Base-by-base conservation (phyloP, 768 basidiomycete genomes). In the Lanmaoa pseudosensibilis region DNA sequence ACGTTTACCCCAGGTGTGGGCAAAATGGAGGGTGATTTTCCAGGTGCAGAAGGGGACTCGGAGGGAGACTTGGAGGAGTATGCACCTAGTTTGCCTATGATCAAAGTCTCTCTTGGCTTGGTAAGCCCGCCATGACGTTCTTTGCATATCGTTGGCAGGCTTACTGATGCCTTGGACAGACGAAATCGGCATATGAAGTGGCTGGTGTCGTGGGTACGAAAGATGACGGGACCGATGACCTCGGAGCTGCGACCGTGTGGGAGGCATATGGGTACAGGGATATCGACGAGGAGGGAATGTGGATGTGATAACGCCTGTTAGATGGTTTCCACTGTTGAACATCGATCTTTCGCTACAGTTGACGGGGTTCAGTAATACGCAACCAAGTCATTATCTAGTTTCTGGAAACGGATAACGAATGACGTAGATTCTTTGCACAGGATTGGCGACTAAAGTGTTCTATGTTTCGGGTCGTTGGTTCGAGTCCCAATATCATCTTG, bases 21-120 rank as follows among this genome's bases (percentile, higher is more conserved):
- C 18, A 2, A 27, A 16, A n/a, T 16, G 11, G 23, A 19, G 13
- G 32, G 7, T 33, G 38, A 13, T 7, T 27, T 23, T 11, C 23
- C n/a, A 34, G n/a, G 21, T 37, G 38, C 34, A 5, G 12, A 47
- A 25, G 32, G 23, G 10, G 49, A 37, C 25, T 33, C 10, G 50
- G 45, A 34, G 16, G 39, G 45, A 12, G 23, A 43, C 15, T 67
- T 85, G 23, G 79, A 79, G 48, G 65, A 63, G 11, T 85, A 85
- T 56, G 65, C 49, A 0, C 81, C 84, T 1, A 72, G 75, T 7
- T 60, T 69, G 12, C 81, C 83, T 0, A 82, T 75, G 18, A 86
- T 87, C 73, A 86, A 86, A 64, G 76, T 87, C 2, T 81, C 85
- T 0, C 76, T 87, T 23, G 85, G 85, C 5, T 59, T 86, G 47